These are phyloP conservation scores for Xylaria palmicola DNA, from an alignment of 495 filamentous ascomycete species.

Conservation along the genomic window DNA sequence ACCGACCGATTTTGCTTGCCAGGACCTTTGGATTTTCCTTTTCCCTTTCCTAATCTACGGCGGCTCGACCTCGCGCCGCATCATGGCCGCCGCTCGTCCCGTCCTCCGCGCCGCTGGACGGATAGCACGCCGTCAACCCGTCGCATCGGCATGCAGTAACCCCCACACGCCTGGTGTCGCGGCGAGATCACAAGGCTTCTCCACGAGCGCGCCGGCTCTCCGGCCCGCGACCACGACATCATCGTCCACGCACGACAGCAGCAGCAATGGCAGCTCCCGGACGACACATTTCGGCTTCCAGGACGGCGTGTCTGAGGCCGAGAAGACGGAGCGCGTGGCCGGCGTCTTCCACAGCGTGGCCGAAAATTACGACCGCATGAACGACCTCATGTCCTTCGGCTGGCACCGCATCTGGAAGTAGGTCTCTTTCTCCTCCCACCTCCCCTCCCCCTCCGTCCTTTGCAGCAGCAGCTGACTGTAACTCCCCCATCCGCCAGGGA, in stretches of 20 bases:
- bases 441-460: neutral
- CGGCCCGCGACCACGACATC: conserved; percentile 14
- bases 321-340: conserved; percentile 70
- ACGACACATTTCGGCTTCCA: conserved; percentile 92
- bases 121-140: conserved; percentile 12
- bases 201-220: conserved; percentile 3
- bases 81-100: conserved; percentile 28
- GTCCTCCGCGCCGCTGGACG: conserved; percentile 21
- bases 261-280: conserved; percentile 6
- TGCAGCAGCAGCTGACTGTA: neutral
- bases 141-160: conserved; percentile 1
- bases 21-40: neutral
- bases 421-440: conserved; percentile 13
- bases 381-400: conserved; percentile 97
- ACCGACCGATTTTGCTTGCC: neutral
- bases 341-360: conserved; percentile 95
- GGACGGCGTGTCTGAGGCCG: conserved; percentile 74
- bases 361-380: conserved; percentile 90
- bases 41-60: neutral
- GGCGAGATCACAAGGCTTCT: neutral
- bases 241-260: conserved; percentile 8
- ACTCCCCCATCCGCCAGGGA: conserved; percentile 49
- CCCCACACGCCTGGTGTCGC: neutral
- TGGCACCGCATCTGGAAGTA: conserved; percentile 95
- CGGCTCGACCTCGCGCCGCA: neutral